Evolutionary conservation across 2,329 filamentous ascomycete species (phyloP).

Genomic region (Cladosporium sp.): DNA sequence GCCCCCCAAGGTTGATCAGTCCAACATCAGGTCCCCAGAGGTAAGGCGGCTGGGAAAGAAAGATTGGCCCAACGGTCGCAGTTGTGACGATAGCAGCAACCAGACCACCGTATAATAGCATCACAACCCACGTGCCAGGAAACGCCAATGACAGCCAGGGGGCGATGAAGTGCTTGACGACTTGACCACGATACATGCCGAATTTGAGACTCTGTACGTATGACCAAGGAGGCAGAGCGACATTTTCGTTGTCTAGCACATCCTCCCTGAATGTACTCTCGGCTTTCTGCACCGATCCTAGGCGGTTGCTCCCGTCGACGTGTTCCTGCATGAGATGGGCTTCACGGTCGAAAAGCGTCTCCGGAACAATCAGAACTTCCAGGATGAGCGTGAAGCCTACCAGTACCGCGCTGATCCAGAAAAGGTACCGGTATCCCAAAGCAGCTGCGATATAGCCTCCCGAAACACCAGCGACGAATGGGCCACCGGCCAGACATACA

Average conservation of each 20-base stretch:
- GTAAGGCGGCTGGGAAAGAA: constrained; percentile 38
- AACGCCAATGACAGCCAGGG: constrained; percentile 36
- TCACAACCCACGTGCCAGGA: constrained; percentile 40
- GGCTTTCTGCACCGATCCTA: constrained; percentile 22
- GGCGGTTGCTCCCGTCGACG: constrained; percentile 11
- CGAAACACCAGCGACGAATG: constrained; percentile 31
- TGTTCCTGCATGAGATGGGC: constrained; percentile 20
- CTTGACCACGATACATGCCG: constrained; percentile 32
- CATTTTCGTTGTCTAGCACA: constrained; percentile 2
- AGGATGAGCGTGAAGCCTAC: constrained; percentile 30
- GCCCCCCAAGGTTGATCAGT: constrained; percentile 36
- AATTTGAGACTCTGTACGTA: constrained; percentile 33
- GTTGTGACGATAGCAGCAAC: constrained; percentile 39
- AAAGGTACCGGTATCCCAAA: constrained; percentile 35
- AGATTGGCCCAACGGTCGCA: constrained; percentile 34
- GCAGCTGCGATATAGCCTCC: constrained; percentile 39
- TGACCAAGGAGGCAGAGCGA: constrained; percentile 13
- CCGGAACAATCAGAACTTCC: constrained; percentile 36
- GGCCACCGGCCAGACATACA: constrained; percentile 7
- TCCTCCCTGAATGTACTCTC: constrained; percentile 21
- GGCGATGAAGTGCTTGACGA: constrained; percentile 33
- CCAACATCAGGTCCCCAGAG: constrained; percentile 39
- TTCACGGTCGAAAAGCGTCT: constrained; percentile 38
- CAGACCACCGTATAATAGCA: constrained; percentile 40
- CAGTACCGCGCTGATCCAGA: constrained; percentile 39